These are phyloP conservation scores for Microbotryum intermedium DNA, from an alignment of 1,284 basidiomycete species.

Conservation along the genomic window DNA sequence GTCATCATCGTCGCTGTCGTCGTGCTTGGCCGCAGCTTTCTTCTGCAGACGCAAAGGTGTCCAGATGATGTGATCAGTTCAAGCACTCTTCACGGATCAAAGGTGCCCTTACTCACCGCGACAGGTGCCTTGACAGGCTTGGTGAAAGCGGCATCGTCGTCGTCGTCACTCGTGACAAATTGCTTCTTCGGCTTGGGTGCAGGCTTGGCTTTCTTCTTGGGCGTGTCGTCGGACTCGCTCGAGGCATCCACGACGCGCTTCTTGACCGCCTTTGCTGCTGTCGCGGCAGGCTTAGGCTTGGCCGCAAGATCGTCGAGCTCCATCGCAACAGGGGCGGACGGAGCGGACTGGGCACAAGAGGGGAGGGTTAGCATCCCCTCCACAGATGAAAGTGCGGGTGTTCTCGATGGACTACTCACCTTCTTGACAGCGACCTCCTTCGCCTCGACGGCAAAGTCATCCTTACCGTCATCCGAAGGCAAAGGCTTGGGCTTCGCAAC, in stretches of 20 bases:
- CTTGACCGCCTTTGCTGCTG: slow-evolving; percentile 38
- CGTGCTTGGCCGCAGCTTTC: slow-evolving; percentile 6
- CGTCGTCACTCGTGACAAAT: slow-evolving; percentile 12
- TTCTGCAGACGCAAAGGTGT: background rate
- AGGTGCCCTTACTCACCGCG: background rate
- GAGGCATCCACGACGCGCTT: slow-evolving; percentile 45
- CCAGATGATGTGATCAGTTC: background rate
- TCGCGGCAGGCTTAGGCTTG: too few relatives aligned
- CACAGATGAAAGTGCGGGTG: too few relatives aligned
- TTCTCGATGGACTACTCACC: too few relatives aligned
- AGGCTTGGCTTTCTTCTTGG: slow-evolving; percentile 7
- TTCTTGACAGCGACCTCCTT: too few relatives aligned
- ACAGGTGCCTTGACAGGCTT: slow-evolving; percentile 3
- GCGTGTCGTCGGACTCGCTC: slow-evolving; percentile 47
- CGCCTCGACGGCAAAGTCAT: too few relatives aligned
- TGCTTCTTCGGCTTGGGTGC: background rate
- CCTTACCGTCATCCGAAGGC: too few relatives aligned
- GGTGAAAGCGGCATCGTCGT: background rate
- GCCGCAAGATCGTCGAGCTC: too few relatives aligned
- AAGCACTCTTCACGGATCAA: background rate
- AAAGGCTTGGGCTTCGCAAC: too few relatives aligned
- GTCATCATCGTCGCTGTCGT: slow-evolving; percentile 31
- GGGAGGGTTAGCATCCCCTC: slow-evolving; percentile 39
- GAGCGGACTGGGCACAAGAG: background rate
- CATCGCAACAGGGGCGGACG: too few relatives aligned